Evolutionary conservation across 2,329 filamentous ascomycete genomes (phyloP).

Genomic region (Pseudogymnoascus sp.): DNA sequence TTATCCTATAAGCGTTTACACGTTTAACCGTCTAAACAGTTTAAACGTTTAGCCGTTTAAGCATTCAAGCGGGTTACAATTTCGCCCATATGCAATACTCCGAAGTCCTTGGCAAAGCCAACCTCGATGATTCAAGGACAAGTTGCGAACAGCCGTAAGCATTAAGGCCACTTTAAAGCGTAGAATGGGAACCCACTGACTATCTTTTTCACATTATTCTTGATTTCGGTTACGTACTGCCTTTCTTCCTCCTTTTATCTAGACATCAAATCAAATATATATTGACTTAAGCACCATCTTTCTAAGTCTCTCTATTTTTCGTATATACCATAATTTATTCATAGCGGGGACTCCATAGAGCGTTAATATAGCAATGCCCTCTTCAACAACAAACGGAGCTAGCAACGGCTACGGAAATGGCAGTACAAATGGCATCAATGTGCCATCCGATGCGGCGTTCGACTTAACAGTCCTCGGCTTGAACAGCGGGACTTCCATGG

Average conservation of each 20-base stretch:
- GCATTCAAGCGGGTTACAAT: neutral
- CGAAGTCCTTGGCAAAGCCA: neutral
- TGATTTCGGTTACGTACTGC: neutral
- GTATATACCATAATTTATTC: neutral
- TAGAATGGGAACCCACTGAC: neutral
- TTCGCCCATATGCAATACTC: conserved; percentile 8
- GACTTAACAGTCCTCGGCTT: conserved; percentile 46
- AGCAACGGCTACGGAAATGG: neutral
- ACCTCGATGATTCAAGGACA: neutral
- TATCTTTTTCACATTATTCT: neutral
- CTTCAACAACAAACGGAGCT: neutral
- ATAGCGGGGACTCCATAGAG: neutral
- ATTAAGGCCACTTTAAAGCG: neutral
- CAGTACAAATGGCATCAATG: neutral
- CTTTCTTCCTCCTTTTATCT: neutral
- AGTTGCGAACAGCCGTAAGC: neutral
- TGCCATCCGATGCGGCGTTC: conserved; percentile 24
- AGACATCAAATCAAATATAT: neutral
- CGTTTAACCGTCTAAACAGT: neutral
- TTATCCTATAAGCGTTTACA: neutral
- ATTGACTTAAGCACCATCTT: neutral
- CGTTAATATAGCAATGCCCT: neutral
- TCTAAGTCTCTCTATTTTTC: neutral
- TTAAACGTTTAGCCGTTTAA: neutral
- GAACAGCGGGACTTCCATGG: conserved; percentile 45